Percentiles rank a stretch among this genome's conserved stretches.
Conservation (phyloP, 345 rosid species). For the Lepidium sativum region DNA sequence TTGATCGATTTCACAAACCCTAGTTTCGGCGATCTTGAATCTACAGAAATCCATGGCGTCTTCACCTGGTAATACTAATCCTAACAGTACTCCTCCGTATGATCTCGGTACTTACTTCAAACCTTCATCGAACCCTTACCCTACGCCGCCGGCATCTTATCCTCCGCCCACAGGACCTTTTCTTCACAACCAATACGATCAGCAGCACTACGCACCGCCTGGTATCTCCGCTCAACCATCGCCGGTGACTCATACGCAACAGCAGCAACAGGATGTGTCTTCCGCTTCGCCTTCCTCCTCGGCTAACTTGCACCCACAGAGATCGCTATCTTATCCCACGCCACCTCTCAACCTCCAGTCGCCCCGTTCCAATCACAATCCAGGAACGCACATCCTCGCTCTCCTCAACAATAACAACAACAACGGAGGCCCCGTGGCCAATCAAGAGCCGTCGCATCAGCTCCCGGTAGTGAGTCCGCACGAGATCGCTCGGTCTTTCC, state of each 20-base stretch:
- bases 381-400: constrained; percentile 68
- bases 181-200: constrained; percentile 38
- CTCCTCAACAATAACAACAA: constrained; percentile 35
- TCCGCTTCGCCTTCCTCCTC: constrained; percentile 29
- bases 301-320: constrained; percentile 26
- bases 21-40: constrained; percentile 19
- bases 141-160: constrained; percentile 43
- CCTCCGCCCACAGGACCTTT: constrained; percentile 52
- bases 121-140: constrained; percentile 32
- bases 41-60: constrained; percentile 36
- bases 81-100: constrained; percentile 26
- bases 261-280: constrained; percentile 15
- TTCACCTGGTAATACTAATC: constrained; percentile 38
- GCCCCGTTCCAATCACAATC: constrained; percentile 32
- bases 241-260: neutral
- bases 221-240: constrained; percentile 6
- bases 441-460: constrained; percentile 26
- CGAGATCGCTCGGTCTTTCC: constrained; percentile 26
- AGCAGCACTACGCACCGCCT: constrained; percentile 36
- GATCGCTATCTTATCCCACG: constrained; percentile 34
- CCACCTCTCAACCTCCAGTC: constrained; percentile 31
- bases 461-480: constrained; percentile 13
- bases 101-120: constrained; percentile 40
- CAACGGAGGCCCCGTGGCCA: constrained; percentile 8
- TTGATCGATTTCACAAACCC: constrained; percentile 19